These are phyloP conservation scores for Solanum stenotomum DNA, from an alignment of 257 asterid genomes.

Conservation along the genomic window DNA sequence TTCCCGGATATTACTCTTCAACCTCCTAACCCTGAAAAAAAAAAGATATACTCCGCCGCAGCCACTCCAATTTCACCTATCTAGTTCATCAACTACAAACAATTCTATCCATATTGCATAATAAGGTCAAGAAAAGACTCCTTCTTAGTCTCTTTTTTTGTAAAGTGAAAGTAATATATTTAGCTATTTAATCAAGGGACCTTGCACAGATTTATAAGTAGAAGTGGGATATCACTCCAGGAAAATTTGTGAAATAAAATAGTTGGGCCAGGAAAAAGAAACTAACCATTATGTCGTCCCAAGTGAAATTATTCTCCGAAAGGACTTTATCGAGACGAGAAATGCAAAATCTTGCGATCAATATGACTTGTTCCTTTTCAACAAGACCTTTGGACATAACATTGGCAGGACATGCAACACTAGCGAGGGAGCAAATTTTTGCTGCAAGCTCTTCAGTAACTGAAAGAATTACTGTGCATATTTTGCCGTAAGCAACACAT, in stretches of 20 bases:
- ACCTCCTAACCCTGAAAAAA: not conserved
- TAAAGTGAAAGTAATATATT: not conserved
- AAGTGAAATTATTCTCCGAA: conserved; percentile 39
- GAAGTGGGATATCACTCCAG: not conserved
- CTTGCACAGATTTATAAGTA: not conserved
- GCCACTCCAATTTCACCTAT: not conserved
- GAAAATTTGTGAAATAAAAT: not conserved
- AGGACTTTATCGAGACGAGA: conserved; percentile 52
- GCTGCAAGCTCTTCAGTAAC: conserved; percentile 39
- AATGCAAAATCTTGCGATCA: conserved; percentile 60
- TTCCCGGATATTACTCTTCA: not conserved
- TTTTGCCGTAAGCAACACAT: conserved; percentile 45
- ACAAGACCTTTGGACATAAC: conserved; percentile 12
- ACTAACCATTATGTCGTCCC: conserved; percentile 79
- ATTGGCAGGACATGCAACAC: conserved; percentile 9
- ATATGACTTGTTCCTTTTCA: conserved; percentile 27
- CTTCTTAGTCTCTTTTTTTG: not conserved
- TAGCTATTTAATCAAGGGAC: not conserved
- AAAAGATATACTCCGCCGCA: not conserved
- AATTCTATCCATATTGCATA: not conserved
- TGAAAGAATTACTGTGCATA: conserved; percentile 56
- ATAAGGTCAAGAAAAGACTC: not conserved
- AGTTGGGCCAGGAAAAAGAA: not conserved
- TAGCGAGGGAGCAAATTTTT: conserved; percentile 28
- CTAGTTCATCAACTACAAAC: not conserved